A percentile compares a stretch with the other conserved stretches of the same genome.
Evolutionary conservation across 73 alveolate genomes (phyloP).

Genomic region (Tetrahymena borealis): DNA sequence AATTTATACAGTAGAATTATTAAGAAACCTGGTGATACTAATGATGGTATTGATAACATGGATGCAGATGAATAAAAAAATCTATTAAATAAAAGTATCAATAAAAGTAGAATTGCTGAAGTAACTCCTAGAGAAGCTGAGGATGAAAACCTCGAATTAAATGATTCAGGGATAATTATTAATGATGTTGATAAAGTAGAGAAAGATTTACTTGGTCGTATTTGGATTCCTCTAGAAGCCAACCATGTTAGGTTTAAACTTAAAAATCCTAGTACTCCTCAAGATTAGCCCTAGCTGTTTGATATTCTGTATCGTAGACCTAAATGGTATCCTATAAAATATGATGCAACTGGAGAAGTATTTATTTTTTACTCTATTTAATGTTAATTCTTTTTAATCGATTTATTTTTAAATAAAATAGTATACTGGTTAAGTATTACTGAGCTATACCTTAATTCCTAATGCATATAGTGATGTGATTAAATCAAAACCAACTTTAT

Average conservation of each 20-base stretch:
- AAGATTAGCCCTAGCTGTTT: slow-evolving; percentile 4
- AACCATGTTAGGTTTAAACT: slow-evolving; percentile 11
- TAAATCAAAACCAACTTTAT: not conserved
- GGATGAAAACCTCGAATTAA: not conserved
- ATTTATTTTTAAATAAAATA: not conserved
- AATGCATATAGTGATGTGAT: not conserved
- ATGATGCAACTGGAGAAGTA: slow-evolving; percentile 60
- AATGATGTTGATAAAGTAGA: slow-evolving; percentile 26
- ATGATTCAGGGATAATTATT: not conserved
- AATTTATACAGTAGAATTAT: not conserved
- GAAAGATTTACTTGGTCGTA: slow-evolving; percentile 71
- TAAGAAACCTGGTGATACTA: not conserved
- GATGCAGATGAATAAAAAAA: not conserved
- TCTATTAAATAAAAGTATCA: not conserved
- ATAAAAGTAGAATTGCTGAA: not conserved
- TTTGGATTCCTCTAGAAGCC: slow-evolving; percentile 61
- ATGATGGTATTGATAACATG: not conserved
- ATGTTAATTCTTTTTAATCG: not conserved
- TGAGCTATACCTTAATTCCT: not conserved
- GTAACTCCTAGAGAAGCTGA: not conserved
- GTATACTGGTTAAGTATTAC: not conserved
- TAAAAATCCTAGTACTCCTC: slow-evolving; percentile 1
- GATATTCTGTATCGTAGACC: slow-evolving; percentile 39
- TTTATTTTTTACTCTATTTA: not conserved
- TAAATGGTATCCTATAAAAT: slow-evolving; percentile 53